These are phyloP conservation scores for Nepenthes mirabilis DNA, from an alignment of 148 eudicot genomes.

Conservation along the genomic window DNA sequence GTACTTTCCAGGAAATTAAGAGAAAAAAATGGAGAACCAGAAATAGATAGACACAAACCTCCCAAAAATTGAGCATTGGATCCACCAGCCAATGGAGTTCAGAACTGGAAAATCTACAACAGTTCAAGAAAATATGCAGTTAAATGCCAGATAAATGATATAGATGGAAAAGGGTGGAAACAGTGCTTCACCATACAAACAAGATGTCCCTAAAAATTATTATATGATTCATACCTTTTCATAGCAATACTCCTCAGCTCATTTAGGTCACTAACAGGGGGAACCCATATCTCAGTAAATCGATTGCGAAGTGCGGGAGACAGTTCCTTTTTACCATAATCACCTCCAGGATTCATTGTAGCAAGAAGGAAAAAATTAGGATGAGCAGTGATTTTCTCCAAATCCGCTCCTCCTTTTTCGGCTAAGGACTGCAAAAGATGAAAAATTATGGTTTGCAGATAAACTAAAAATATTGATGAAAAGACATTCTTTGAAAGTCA, in stretches of 20 bases:
- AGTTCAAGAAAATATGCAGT: slow-evolving; percentile 2
- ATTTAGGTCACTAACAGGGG: slow-evolving; percentile 52
- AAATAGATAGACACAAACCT: slow-evolving; percentile 35
- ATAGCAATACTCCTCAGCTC: slow-evolving; percentile 70
- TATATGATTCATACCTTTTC: slow-evolving; percentile 32
- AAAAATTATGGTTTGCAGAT: background rate
- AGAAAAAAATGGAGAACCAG: background rate
- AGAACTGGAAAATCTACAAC: slow-evolving; percentile 43
- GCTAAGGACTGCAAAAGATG: slow-evolving; percentile 59
- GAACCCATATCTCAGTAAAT: slow-evolving; percentile 99
- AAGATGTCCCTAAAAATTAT: background rate
- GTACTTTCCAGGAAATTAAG: no score
- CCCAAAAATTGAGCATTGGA: slow-evolving; percentile 67
- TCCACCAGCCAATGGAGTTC: slow-evolving; percentile 36
- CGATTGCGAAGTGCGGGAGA: slow-evolving; percentile 99
- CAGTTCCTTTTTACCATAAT: slow-evolving; percentile 90
- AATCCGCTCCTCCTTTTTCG: slow-evolving; percentile 82
- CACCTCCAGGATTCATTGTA: slow-evolving; percentile 99
- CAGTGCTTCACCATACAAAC: background rate
- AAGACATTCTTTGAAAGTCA: no score
- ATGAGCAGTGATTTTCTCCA: slow-evolving; percentile 72
- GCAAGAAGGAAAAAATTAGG: slow-evolving; percentile 82
- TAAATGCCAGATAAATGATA: slow-evolving; percentile 1
- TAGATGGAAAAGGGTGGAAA: background rate
- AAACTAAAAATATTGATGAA: no score